A percentile compares a stretch with the other conserved stretches of the same genome.
Evolutionary conservation across 768 basidiomycete genomes (phyloP).

Genomic region (Candolleomyces eurysporus): DNA sequence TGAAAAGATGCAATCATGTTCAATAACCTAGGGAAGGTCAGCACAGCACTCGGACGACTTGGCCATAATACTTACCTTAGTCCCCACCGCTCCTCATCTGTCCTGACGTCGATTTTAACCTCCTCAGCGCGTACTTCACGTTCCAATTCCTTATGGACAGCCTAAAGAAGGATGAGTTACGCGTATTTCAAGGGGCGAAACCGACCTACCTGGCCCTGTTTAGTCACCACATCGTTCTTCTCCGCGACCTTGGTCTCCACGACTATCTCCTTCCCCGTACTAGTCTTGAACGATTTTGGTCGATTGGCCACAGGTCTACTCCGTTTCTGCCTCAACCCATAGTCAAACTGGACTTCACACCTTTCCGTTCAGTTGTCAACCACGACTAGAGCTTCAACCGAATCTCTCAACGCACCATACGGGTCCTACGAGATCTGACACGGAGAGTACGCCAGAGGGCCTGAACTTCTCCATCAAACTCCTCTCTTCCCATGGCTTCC

Average conservation of each 20-base stretch:
- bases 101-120: constrained; percentile 46
- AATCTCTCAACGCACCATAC: constrained; percentile 46
- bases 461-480: constrained; percentile 38
- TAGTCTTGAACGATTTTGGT: constrained; percentile 55
- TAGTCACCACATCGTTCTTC: constrained; percentile 51
- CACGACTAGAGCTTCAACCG: neutral
- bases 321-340: constrained; percentile 62
- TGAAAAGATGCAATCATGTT: constrained; percentile 70
- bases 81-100: constrained; percentile 76
- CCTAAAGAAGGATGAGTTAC: constrained; percentile 32
- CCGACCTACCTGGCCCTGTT: constrained; percentile 51
- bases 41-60: neutral
- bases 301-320: constrained; percentile 46
- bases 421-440: constrained; percentile 61
- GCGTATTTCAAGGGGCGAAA: neutral
- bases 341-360: constrained; percentile 82
- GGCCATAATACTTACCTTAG: constrained; percentile 47
- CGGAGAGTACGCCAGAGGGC: constrained; percentile 46
- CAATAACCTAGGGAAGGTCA: constrained; percentile 49
- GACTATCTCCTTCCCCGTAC: constrained; percentile 57
- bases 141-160: constrained; percentile 77
- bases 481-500: constrained; percentile 26
- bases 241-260: constrained; percentile 51
- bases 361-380: constrained; percentile 31
- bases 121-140: constrained; percentile 63